These are phyloP conservation scores for Gyrodon lividus DNA, from an alignment of 768 basidiomycete genomes.

Conservation along the genomic window DNA sequence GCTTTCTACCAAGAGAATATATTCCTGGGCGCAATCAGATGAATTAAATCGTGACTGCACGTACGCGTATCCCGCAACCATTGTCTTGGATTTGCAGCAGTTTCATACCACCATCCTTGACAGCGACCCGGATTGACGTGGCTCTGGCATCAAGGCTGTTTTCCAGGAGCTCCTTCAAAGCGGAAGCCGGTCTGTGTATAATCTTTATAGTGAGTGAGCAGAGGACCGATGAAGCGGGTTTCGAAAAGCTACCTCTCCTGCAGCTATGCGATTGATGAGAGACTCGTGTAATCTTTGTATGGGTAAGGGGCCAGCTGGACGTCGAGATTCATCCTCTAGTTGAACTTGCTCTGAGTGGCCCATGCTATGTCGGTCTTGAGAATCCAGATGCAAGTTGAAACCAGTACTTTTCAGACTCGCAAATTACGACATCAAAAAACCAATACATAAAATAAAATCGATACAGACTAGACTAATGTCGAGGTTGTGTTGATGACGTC, in stretches of 20 bases:
- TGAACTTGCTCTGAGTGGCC: constrained; percentile 5
- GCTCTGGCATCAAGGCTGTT: constrained; percentile 93
- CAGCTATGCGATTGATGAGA: constrained; percentile 89
- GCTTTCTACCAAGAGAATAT: constrained; percentile 53
- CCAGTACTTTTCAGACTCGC: too few species aligned
- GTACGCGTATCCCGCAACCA: constrained; percentile 88
- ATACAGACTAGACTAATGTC: too few species aligned
- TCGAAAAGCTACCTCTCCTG: constrained; percentile 52
- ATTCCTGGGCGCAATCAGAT: background rate
- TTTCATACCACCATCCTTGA: constrained; percentile 96
- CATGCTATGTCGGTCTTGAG: constrained; percentile 9
- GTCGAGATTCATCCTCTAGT: constrained; percentile 18
- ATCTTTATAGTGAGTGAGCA: constrained; percentile 48
- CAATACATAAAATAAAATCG: too few species aligned
- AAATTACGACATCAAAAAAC: too few species aligned
- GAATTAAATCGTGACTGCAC: constrained; percentile 25
- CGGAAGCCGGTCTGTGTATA: constrained; percentile 89
- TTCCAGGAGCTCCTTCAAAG: constrained; percentile 93
- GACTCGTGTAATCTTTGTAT: constrained; percentile 79
- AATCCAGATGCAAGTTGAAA: background rate
- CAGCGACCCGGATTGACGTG: constrained; percentile 79
- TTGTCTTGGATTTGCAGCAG: constrained; percentile 96
- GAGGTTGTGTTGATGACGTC: too few species aligned
- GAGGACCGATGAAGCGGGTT: background rate
- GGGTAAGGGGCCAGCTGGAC: constrained; percentile 47